Base-by-base conservation (phyloP, 768 basidiomycete species). In the Xanthoconium purpureum region DNA sequence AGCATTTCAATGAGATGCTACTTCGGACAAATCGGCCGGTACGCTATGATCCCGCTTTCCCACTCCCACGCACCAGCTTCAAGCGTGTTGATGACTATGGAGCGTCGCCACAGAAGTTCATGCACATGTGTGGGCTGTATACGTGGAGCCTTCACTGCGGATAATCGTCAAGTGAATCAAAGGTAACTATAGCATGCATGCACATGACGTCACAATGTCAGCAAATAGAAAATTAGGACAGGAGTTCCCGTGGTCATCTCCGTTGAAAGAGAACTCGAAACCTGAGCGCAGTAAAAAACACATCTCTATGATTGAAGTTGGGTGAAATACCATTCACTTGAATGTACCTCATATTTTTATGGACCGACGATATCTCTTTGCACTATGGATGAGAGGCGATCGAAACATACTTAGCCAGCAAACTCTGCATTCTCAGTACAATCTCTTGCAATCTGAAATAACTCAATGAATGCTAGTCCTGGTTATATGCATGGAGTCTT, bases 391-490 rank as follows among this genome's bases (percentile, higher is more conserved):
- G 38, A 35, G 46, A 57, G 42, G 42, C 11, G 18, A 53, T n/a
- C 28, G 48, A 57, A 43, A 54, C 36, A 57, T 44, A 58, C 45
- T 79, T 67, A 85, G 57, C 72, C 77, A 66, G 73, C 73, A 65
- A 77, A 84, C 52, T 84, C 83, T 52, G 61, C 65, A 61, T 71
- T 77, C 66, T 84, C 84, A 40, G 82, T 79, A 70, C 85, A 87
- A 49, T 86, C 84, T 71, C 83, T 78, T 43, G 84, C 84, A 66
- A 87, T 84, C 84, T 87, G 56, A 33, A 47, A 49, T 13, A 37
- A 17, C 29, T 43, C 45, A 38, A 56, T 63, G 29, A 61, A 53
- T 52, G 36, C 43, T 37, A 45, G 39, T 44, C 47, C 37, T 18
- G 30, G 47, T 35, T 38, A 37, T 51, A 29, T 24, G 24, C 12